Base-by-base conservation (phyloP, 1,284 basidiomycete genomes). In the Ceratobasidium sp. region DNA sequence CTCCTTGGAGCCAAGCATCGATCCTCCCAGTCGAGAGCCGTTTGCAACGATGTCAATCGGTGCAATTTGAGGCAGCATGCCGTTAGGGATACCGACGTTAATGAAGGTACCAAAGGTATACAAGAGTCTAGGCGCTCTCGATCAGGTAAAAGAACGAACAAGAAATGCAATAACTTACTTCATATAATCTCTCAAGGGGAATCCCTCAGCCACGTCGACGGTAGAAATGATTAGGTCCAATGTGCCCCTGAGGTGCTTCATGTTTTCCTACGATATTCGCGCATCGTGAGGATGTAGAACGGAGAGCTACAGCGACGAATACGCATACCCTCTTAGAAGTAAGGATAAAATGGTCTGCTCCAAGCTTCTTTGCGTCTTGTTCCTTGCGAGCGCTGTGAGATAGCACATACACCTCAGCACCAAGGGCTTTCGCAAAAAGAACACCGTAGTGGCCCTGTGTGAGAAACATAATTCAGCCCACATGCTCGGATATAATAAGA, bases 171-270 rank as follows among this genome's bases (percentile, higher is more conserved):
- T 19, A 36, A 45, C 51, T 29, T 31, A 69, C 66, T 41, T 57
- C n/a, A 88, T 79, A 77, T 87, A 85, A 62, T 86, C 83, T 19
- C 77, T 77, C 47, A 82, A 73, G 7, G 80, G 81, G 36, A 82
- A 79, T 14, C 77, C 80, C 24, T 79, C 74, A 2, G 80, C 65
- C n/a, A 80, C 77, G 76, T 85, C 82, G 66, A 80, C 79, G 69
- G 85, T 87, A 65, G 87, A 89, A 78, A 93, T 84, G 79, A 93
- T 90, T 36, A 92, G 80, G 81, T 92, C 90, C 45, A 92, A 84
- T 54, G 85, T 84, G 48, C 81, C 81, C 24, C 81, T 78, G 76
- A 84, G 83, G 24, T 84, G 79, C 75, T 88, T 82, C 29, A 84
- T 82, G 79, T 88, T 90, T 24, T 84, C 84, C 53, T 76, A 29